A percentile compares a stretch with the other conserved stretches of the same genome.
Evolutionary conservation across 306 rosid genomes (phyloP).

Genomic region (Citrullus mucosospermus): DNA sequence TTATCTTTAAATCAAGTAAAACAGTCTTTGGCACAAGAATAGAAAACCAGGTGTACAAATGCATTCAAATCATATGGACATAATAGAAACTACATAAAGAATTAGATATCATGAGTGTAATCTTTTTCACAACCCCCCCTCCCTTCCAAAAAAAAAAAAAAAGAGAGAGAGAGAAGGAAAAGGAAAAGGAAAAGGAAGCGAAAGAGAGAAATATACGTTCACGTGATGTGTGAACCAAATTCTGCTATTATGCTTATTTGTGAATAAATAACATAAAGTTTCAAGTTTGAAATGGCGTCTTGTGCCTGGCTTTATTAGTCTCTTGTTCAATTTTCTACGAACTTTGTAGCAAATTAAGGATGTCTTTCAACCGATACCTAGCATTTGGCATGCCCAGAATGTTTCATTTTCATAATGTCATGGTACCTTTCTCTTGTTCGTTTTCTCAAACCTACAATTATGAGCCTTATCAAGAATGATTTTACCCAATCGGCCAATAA

Average conservation of each 20-base stretch:
- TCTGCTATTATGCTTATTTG: background rate
- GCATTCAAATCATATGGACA: background rate
- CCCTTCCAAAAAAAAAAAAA: no score
- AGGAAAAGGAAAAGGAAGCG: background rate
- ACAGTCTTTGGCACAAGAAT: background rate
- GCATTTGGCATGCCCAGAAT: background rate
- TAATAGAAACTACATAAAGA: background rate
- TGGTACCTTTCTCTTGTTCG: background rate
- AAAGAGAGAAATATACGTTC: background rate
- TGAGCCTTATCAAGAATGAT: background rate
- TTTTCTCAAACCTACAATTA: background rate
- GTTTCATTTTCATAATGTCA: background rate
- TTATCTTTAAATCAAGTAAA: background rate
- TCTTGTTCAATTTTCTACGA: background rate
- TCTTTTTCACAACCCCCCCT: no score
- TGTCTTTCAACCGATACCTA: background rate
- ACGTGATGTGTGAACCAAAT: background rate
- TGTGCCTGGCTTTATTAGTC: background rate
- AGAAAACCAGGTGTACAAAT: background rate
- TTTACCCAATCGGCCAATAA: background rate
- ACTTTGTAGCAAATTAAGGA: background rate
- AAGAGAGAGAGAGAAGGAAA: no score
- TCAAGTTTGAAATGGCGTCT: background rate
- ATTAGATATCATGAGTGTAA: background rate
- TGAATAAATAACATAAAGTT: background rate